Percentiles rank a stretch among this genome's conserved stretches.
Conservation (phyloP, 1,284 basidiomycete species). For the Austroboletus rostrupii region DNA sequence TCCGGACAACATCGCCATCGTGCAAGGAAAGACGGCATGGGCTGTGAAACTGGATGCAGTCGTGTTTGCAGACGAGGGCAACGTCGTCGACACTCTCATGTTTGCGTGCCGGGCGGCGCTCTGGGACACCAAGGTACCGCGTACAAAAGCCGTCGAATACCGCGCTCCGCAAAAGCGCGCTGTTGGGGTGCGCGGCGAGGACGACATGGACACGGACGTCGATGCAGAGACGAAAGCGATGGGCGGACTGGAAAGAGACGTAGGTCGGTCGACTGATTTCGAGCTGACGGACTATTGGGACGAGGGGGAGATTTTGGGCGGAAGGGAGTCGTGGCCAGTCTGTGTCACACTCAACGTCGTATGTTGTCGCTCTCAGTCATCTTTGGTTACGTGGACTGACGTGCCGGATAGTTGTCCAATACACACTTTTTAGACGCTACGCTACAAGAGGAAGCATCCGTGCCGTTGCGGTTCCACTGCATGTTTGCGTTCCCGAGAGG, state of each 20-base stretch:
- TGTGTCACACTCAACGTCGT: slow-evolving; percentile 75
- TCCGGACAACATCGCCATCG: slow-evolving; percentile 58
- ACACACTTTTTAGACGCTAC: slow-evolving; percentile 69
- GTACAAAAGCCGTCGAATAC: slow-evolving; percentile 65
- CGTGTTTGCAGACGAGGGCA: slow-evolving; percentile 68
- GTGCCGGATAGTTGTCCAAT: slow-evolving; percentile 41
- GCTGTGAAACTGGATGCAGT: slow-evolving; percentile 64
- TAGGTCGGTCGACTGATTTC: slow-evolving; percentile 56
- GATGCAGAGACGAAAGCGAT: slow-evolving; percentile 23
- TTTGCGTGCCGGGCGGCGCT: slow-evolving; percentile 72
- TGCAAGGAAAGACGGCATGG: slow-evolving; percentile 67
- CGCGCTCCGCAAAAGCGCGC: slow-evolving; percentile 32
- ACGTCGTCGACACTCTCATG: slow-evolving; percentile 71
- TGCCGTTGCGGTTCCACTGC: slow-evolving; percentile 52
- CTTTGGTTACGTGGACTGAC: not conserved
- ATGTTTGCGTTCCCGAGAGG: slow-evolving; percentile 54
- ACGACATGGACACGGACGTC: slow-evolving; percentile 53
- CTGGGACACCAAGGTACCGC: slow-evolving; percentile 76
- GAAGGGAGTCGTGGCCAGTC: slow-evolving; percentile 64
- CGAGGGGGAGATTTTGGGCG: slow-evolving; percentile 64
- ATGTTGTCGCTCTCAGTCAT: slow-evolving; percentile 18
- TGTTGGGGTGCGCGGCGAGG: slow-evolving; percentile 10
- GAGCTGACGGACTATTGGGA: slow-evolving; percentile 83
- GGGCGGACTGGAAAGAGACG: slow-evolving; percentile 45
- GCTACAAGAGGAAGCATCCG: slow-evolving; percentile 58